These are phyloP conservation scores for Tricholoma sp. DNA, from an alignment of 768 basidiomycete species.

Conservation along the genomic window DNA sequence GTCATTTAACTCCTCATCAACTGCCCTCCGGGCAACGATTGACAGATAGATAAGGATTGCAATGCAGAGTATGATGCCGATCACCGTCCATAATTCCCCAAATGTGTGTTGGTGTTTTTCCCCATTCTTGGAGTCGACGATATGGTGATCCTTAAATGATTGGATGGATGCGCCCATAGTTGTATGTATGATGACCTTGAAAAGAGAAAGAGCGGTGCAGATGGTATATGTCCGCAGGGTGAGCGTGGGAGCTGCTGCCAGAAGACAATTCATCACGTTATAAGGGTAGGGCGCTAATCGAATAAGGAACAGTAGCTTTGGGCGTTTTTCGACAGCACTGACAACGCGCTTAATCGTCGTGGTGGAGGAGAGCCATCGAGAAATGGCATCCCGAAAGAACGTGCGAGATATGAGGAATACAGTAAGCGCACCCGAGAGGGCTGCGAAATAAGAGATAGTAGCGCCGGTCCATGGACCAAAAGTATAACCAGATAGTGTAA, in stretches of 20 bases:
- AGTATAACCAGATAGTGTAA: slow-evolving; percentile 88
- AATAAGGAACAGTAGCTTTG: slow-evolving; percentile 85
- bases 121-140: slow-evolving; percentile 29
- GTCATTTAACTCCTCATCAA: slow-evolving; percentile 46
- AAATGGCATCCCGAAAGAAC: slow-evolving; percentile 66
- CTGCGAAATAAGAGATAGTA: slow-evolving; percentile 81
- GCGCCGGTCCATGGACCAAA: slow-evolving; percentile 83
- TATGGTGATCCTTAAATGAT: slow-evolving; percentile 70
- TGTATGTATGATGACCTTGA: slow-evolving; percentile 91
- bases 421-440: slow-evolving; percentile 75
- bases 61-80: slow-evolving; percentile 66
- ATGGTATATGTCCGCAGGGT: slow-evolving; percentile 72
- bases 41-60: slow-evolving; percentile 77
- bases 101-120: slow-evolving; percentile 49
- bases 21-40: slow-evolving; percentile 66
- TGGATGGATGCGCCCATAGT: slow-evolving; percentile 81
- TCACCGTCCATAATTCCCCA: slow-evolving; percentile 58
- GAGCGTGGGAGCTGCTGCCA: slow-evolving; percentile 82
- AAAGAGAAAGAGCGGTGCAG: slow-evolving; percentile 77
- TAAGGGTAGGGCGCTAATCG: slow-evolving; percentile 89
- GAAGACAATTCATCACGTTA: slow-evolving; percentile 93
- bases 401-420: slow-evolving; percentile 80
- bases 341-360: slow-evolving; percentile 75
- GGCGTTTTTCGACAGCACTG: slow-evolving; percentile 81
- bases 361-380: slow-evolving; percentile 66